phyloP scores from a whole-genome alignment of 352 stramenopile genomes.

The Phytophthora sojae region DNA sequence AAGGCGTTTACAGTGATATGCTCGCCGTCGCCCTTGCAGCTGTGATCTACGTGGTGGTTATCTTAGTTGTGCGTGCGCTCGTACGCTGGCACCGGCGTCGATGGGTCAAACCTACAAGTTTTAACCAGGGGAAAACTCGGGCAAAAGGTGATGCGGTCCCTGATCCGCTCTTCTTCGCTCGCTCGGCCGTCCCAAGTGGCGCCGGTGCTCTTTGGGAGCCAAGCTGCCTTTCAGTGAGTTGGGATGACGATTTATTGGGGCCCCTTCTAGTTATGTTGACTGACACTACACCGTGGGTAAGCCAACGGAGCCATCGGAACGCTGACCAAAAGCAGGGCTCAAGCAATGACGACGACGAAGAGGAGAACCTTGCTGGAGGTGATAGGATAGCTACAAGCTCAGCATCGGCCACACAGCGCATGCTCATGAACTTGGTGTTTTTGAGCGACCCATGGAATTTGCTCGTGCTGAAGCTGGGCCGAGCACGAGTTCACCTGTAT shows the following conservation, averaged over 20 bases:
- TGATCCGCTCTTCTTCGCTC: slow-evolving; percentile 57
- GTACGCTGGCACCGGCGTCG: slow-evolving; percentile 32
- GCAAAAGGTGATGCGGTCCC: slow-evolving; percentile 22
- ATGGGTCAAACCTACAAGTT: slow-evolving; percentile 25
- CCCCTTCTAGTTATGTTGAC: slow-evolving; percentile 40
- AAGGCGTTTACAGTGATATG: slow-evolving; percentile 61
- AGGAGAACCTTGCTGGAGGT: neutral
- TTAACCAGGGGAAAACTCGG: slow-evolving; percentile 26
- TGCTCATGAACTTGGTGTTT: slow-evolving; percentile 72
- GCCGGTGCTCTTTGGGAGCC: slow-evolving; percentile 60
- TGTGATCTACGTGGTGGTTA: slow-evolving; percentile 43
- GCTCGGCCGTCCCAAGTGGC: slow-evolving; percentile 52
- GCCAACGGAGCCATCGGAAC: slow-evolving; percentile 22
- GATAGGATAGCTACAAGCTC: slow-evolving; percentile 20
- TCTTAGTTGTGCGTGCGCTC: slow-evolving; percentile 33
- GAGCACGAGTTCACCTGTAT: slow-evolving; percentile 55
- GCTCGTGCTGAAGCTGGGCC: slow-evolving; percentile 54
- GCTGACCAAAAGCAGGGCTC: slow-evolving; percentile 16
- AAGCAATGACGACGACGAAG: neutral
- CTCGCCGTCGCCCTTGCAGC: slow-evolving; percentile 52
- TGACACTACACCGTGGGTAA: slow-evolving; percentile 20
- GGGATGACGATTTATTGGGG: slow-evolving; percentile 54
- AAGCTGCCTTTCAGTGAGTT: slow-evolving; percentile 61
- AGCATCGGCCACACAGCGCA: slow-evolving; percentile 36
- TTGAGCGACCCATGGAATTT: slow-evolving; percentile 66